Evolutionary conservation across 2,329 filamentous ascomycete genomes (phyloP).

Genomic region (Fusarium nanum): DNA sequence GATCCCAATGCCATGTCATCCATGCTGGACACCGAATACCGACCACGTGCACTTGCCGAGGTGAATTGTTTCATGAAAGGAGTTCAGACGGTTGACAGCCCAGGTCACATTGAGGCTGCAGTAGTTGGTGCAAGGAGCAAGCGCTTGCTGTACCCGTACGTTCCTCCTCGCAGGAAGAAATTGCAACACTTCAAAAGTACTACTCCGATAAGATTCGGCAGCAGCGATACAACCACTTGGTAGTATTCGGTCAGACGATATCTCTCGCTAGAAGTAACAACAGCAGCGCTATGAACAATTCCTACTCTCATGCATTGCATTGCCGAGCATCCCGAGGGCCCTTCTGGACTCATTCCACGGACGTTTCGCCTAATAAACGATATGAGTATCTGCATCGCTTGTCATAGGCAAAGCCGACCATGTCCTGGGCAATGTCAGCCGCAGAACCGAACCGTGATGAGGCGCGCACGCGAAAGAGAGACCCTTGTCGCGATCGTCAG

Average conservation of each 20-base stretch:
- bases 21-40: background rate
- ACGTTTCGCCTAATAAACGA: slow-evolving; percentile 17
- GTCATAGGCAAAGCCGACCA: background rate
- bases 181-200: background rate
- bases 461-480: slow-evolving; percentile 6
- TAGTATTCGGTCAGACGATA: slow-evolving; percentile 1
- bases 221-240: too few relatives aligned
- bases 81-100: slow-evolving; percentile 10
- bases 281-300: background rate
- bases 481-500: slow-evolving; percentile 46
- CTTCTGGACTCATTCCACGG: background rate
- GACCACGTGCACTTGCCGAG: slow-evolving; percentile 20
- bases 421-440: slow-evolving; percentile 15
- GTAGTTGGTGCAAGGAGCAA: background rate
- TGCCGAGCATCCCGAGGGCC: slow-evolving; percentile 19
- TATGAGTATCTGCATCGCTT: slow-evolving; percentile 22
- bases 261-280: background rate
- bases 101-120: background rate
- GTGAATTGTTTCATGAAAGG: slow-evolving; percentile 27
- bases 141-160: background rate
- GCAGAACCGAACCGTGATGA: slow-evolving; percentile 11
- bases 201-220: background rate
- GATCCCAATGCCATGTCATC: slow-evolving; percentile 8
- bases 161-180: background rate
- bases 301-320: background rate